phyloP scores from a whole-genome alignment of 371 early-diverging fungal species.

The Lichtheimia corymbifera region DNA sequence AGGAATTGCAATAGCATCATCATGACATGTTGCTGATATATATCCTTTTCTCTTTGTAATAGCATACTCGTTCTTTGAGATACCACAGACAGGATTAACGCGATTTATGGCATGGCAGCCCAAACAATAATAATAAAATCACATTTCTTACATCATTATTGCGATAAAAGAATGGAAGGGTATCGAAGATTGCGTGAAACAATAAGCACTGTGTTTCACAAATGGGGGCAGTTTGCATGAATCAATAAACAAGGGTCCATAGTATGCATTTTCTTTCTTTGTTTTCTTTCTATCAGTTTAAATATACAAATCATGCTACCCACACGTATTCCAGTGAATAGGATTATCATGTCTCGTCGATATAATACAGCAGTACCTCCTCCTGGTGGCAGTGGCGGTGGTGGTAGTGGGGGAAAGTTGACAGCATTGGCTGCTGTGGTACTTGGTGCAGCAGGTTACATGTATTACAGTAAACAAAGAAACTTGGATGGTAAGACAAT shows the following conservation, averaged over 20 bases:
- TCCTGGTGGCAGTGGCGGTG: background rate
- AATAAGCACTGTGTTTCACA: too few relatives aligned
- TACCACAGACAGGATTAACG: conserved; percentile 43
- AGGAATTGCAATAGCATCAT: background rate
- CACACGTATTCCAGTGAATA: too few relatives aligned
- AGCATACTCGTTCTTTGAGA: conserved; percentile 52
- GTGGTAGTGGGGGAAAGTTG: conserved; percentile 6
- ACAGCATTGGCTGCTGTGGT: background rate
- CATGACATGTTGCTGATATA: too few relatives aligned
- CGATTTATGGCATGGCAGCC: conserved; percentile 45
- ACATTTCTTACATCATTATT: background rate
- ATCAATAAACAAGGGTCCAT: background rate
- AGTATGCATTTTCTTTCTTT: conserved; percentile 4
- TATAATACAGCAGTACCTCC: background rate
- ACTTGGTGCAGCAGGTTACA: conserved; percentile 20
- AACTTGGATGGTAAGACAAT: conserved; percentile 1
- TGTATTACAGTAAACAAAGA: conserved; percentile 21
- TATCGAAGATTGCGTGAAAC: too few relatives aligned
- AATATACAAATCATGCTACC: too few relatives aligned
- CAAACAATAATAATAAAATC: conserved; percentile 16
- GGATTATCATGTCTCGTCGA: too few relatives aligned
- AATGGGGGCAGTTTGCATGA: too few relatives aligned
- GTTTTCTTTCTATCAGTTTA: background rate
- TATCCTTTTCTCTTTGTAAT: background rate
- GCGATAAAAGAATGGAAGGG: background rate